These are phyloP conservation scores for Aegilops tauschii DNA, from an alignment of 176 grass and related monocot genomes.

Conservation along the genomic window DNA sequence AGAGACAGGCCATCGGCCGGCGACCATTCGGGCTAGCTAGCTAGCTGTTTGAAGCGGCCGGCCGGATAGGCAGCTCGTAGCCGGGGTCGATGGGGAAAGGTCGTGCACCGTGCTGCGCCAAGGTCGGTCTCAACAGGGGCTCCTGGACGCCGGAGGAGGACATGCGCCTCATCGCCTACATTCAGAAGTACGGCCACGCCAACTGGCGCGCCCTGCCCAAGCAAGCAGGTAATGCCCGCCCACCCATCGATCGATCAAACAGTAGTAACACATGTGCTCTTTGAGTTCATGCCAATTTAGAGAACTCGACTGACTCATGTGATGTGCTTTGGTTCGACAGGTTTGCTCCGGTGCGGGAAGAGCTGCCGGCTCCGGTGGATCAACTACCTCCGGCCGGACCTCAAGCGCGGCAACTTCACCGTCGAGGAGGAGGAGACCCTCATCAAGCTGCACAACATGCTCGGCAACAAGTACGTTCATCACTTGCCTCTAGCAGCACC, in stretches of 20 bases:
- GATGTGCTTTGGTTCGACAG: slow-evolving; percentile 9
- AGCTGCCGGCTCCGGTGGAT: slow-evolving; percentile 93
- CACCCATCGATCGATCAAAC: not conserved
- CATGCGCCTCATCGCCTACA: slow-evolving; percentile 67
- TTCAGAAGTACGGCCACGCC: slow-evolving; percentile 69
- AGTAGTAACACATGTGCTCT: not conserved
- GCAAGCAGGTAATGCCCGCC: slow-evolving; percentile 51
- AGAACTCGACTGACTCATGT: not conserved
- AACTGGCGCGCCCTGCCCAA: slow-evolving; percentile 94
- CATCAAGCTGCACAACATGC: slow-evolving; percentile 62
- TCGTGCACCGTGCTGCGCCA: slow-evolving; percentile 82
- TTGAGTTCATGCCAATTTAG: not conserved
- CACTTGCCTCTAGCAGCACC: too few relatives aligned
- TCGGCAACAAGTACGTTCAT: slow-evolving; percentile 81
- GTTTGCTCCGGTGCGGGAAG: slow-evolving; percentile 89
- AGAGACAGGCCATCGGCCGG: not conserved
- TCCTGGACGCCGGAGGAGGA: slow-evolving; percentile 89
- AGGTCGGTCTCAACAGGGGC: slow-evolving; percentile 87
- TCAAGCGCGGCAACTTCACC: slow-evolving; percentile 92
- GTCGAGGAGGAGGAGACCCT: slow-evolving; percentile 69
- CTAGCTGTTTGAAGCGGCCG: not conserved
- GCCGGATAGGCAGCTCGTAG: not conserved
- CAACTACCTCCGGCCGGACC: slow-evolving; percentile 92
- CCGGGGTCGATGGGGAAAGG: slow-evolving; percentile 55
- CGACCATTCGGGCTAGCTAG: not conserved